Evolutionary conservation across 176 grass and related monocot genomes (phyloP).

Genomic region (Typha latifolia): DNA sequence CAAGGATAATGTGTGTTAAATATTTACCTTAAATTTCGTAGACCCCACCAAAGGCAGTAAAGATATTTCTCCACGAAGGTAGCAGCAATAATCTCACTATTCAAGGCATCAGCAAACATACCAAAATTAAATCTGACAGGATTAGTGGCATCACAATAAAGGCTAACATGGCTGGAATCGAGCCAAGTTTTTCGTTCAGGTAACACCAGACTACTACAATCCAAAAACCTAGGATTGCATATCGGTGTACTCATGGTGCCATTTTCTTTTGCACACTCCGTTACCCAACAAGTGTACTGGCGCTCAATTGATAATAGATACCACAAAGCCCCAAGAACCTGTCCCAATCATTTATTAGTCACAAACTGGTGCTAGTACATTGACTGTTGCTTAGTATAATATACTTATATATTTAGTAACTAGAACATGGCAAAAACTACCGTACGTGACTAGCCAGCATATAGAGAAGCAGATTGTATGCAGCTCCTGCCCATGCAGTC

Average conservation of each 20-base stretch:
- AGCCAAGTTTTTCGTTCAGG: conserved; percentile 36
- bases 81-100: conserved; percentile 27
- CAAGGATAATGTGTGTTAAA: too few species aligned
- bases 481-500: conserved; percentile 79
- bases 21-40: conserved; percentile 68
- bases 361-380: neutral
- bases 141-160: conserved; percentile 29
- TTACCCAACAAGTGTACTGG: conserved; percentile 76
- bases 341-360: neutral
- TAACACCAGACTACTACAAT: conserved; percentile 29
- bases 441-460: conserved; percentile 86
- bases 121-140: conserved; percentile 47
- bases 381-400: neutral
- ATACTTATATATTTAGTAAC: neutral
- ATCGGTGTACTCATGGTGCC: neutral
- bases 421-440: neutral
- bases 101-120: conserved; percentile 57
- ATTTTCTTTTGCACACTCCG: conserved; percentile 40
- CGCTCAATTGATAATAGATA: conserved; percentile 87
- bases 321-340: conserved; percentile 89
- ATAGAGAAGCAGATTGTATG: conserved; percentile 89
- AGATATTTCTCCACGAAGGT: conserved; percentile 77
- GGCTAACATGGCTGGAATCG: conserved; percentile 16
- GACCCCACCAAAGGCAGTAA: conserved; percentile 97
- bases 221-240: conserved; percentile 46